These are phyloP conservation scores for Hypoxylon lienhwacheense DNA, from an alignment of 495 filamentous ascomycete genomes.

Conservation along the genomic window DNA sequence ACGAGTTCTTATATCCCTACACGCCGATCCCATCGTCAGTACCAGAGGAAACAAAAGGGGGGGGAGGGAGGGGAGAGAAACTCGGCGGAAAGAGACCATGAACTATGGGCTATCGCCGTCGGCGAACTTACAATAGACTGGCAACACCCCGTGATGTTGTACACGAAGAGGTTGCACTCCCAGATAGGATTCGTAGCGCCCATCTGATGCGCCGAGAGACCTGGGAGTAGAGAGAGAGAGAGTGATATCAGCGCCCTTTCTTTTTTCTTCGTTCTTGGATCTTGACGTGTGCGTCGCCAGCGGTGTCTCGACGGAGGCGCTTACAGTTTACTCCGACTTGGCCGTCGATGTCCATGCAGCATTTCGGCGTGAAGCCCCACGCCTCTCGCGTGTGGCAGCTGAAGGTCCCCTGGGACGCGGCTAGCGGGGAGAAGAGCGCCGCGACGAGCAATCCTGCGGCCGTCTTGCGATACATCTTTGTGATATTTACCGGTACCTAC, in stretches of 20 bases:
- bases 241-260: background rate
- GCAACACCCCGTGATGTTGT: constrained; percentile 40
- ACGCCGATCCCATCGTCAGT: background rate
- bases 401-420: constrained; percentile 18
- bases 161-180: constrained; percentile 38
- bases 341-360: constrained; percentile 36
- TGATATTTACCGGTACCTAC: no score
- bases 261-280: background rate
- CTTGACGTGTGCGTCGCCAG: background rate
- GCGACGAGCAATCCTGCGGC: constrained; percentile 15
- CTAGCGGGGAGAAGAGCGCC: constrained; percentile 19
- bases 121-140: constrained; percentile 32
- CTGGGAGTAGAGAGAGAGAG: constrained; percentile 5
- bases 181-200: constrained; percentile 32
- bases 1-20: constrained; percentile 37
- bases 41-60: no score
- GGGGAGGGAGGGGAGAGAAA: no score
- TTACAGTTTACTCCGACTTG: constrained; percentile 39
- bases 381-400: constrained; percentile 27
- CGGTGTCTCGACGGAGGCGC: background rate
- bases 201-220: constrained; percentile 32
- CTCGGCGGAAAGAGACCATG: no score
- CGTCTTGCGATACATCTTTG: constrained; percentile 21
- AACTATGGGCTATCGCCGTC: background rate
- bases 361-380: constrained; percentile 33